These are phyloP conservation scores for Hypholoma fasciculare DNA, from an alignment of 768 basidiomycete species.

Conservation along the genomic window DNA sequence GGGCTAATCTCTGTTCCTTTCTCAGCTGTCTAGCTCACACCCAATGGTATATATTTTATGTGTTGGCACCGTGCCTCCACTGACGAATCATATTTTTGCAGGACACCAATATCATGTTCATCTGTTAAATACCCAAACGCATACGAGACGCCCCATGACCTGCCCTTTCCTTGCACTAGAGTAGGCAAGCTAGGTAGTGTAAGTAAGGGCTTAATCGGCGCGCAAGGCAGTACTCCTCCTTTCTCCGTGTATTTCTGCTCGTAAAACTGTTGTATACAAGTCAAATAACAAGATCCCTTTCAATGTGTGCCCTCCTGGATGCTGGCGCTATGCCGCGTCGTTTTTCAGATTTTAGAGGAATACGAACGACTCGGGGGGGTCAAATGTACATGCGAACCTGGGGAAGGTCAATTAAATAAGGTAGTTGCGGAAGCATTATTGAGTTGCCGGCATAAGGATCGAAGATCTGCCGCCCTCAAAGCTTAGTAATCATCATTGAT, in stretches of 20 bases:
- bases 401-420: background rate
- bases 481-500: background rate
- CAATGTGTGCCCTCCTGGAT: too few species aligned
- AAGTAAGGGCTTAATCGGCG: too few species aligned
- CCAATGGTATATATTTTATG: conserved; percentile 33
- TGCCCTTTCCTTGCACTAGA: too few species aligned
- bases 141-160: too few species aligned
- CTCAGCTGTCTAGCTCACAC: conserved; percentile 39
- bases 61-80: background rate
- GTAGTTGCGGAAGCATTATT: background rate
- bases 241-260: too few species aligned
- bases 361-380: too few species aligned
- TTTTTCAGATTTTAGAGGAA: too few species aligned
- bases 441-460: background rate
- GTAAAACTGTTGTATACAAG: too few species aligned
- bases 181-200: too few species aligned
- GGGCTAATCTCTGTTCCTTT: conserved; percentile 20
- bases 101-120: conserved; percentile 41
- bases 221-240: too few species aligned
- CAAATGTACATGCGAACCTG: background rate
- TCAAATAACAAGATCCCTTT: too few species aligned
- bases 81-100: conserved; percentile 27
- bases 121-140: conserved; percentile 13
- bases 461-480: background rate
- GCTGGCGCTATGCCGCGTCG: too few species aligned